Evolutionary conservation across 345 rosid species (phyloP).

Genomic region (Murraya koenigii): DNA sequence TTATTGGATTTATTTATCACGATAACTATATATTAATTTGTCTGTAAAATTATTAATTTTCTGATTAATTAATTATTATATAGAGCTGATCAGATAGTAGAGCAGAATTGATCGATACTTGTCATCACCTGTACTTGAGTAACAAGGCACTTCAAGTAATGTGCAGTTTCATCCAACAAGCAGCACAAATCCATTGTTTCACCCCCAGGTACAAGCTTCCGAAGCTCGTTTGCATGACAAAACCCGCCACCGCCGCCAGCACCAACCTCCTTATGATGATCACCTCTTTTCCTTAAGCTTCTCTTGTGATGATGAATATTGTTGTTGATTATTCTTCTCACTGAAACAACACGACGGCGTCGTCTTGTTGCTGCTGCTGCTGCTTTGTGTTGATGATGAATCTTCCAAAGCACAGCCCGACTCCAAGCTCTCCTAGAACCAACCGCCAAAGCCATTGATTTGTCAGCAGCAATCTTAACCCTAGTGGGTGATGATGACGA

Average conservation of each 20-base stretch:
- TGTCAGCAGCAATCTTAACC: conserved; percentile 50
- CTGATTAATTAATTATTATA: no score
- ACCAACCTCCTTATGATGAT: neutral
- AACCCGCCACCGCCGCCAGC: conserved; percentile 8
- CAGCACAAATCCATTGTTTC: conserved; percentile 44
- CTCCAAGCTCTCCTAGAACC: conserved; percentile 54
- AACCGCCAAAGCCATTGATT: conserved; percentile 50
- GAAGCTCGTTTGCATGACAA: conserved; percentile 24
- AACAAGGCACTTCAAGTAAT: conserved; percentile 51
- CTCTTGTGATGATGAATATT: neutral
- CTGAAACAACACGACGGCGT: neutral
- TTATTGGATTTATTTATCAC: neutral
- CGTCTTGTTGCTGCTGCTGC: neutral
- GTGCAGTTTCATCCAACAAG: conserved; percentile 55
- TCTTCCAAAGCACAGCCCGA: conserved; percentile 38
- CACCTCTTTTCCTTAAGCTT: neutral
- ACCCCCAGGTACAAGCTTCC: conserved; percentile 58
- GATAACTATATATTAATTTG: neutral
- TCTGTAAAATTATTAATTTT: neutral
- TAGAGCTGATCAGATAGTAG: conserved; percentile 20
- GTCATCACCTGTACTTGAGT: conserved; percentile 63
- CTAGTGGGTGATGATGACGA: conserved; percentile 8
- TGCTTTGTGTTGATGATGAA: conserved; percentile 12
- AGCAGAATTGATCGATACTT: conserved; percentile 38
- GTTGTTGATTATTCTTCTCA: conserved; percentile 8